Conservation (phyloP, 2,329 filamentous ascomycete genomes). For the Aspergillus caelatus region DNA sequence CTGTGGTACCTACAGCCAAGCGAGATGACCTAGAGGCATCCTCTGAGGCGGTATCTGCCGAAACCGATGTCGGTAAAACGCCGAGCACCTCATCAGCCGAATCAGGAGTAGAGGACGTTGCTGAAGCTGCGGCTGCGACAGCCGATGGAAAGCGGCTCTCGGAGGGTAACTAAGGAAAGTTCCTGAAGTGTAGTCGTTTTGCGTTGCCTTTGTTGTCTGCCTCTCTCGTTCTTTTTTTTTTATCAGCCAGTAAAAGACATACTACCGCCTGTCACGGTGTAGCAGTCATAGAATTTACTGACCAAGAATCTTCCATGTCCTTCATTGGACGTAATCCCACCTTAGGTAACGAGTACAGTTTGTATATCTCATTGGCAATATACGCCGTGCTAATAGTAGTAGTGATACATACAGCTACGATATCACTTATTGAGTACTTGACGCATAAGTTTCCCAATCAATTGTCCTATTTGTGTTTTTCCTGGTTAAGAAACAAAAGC, state of each 20-base stretch:
- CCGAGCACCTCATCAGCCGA: conserved; percentile 14
- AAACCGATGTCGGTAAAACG: conserved; percentile 1
- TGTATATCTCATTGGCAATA: conserved; percentile 5
- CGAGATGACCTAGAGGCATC: conserved; percentile 9
- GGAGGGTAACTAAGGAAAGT: conserved; percentile 20
- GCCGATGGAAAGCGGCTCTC: conserved; percentile 31
- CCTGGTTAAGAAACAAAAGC: not conserved
- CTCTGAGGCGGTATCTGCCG: conserved; percentile 3
- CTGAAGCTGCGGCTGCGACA: conserved; percentile 28
- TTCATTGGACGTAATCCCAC: not conserved
- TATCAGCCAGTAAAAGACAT: conserved; percentile 1
- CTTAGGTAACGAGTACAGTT: not conserved
- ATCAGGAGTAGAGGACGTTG: conserved; percentile 21
- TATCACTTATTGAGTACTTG: not conserved
- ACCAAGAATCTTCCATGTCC: not conserved
- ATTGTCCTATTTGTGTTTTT: not conserved
- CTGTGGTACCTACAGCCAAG: not conserved
- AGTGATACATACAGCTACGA: not conserved
- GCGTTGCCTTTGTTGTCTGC: not conserved
- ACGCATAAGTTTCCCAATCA: not conserved
- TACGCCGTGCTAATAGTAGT: not conserved
- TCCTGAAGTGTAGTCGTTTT: not conserved
- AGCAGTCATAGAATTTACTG: conserved; percentile 11
- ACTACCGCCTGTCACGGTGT: not conserved
- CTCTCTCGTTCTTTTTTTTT: not conserved